Evolutionary conservation across 106 monocot species (phyloP), one percentile per base, ranked within the genome.

Genomic region (Iris macrosiphon): DNA sequence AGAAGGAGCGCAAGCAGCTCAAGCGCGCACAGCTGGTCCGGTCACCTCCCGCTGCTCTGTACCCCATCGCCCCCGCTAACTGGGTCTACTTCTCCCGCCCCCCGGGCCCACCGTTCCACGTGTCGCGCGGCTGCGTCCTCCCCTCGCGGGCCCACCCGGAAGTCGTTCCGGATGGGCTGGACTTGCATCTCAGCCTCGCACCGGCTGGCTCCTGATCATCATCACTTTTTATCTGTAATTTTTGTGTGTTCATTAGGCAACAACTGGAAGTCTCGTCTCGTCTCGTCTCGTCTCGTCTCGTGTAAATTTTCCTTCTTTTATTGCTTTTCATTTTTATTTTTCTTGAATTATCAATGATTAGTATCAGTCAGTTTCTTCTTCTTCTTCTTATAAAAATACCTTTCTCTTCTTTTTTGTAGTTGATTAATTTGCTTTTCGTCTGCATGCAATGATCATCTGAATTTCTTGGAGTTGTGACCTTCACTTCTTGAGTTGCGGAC

Each of bases 121-220:
- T 41, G 23, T 41, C 40, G 2, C 27, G 41, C 41, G 55, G 62
- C 9, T 45, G 60, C 46, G 54, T 31, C 41, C 13, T 43, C 7
- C 39, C 60, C 18, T 6, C 57, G 24, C 23, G 22, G 26, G 40
- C 14, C 41, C 57, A 12, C 2, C 26, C 40, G 1, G 11, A 27
- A 3, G 4, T 22, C 28, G 47, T 19, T 13, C 26, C 65, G 20
- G 39, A 21, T 40, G 79, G 75, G 30, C 5, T 85, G 57, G 75
- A 85, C 61, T 51, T 85, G 57, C 75, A 76, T 38, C 72, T 85
- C 28, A 85, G 79, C 53, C 65, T 85, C 13, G 85, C 79, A 4
- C 85, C 85, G 0, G 75, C 85, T 1, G 73, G 77, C 1, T 58
- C 40, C 6, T 46, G 20, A 61, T n/a, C n/a, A n/a, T n/a, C n/a